Conservation (phyloP, 2,329 filamentous ascomycete genomes). For the Aaosphaeria arxii region DNA sequence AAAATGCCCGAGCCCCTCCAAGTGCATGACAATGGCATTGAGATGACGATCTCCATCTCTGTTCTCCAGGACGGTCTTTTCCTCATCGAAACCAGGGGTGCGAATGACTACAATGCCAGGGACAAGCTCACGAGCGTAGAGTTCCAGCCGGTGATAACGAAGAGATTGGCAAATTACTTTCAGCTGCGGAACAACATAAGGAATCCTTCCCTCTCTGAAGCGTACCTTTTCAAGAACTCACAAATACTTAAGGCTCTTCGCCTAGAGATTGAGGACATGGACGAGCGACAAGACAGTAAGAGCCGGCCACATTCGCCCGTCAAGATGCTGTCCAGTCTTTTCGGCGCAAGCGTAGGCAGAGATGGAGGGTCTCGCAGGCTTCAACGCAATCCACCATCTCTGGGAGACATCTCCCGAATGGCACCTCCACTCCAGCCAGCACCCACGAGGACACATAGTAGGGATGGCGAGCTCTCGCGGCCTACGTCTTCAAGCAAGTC, state of each 20-base stretch:
- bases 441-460: conserved; percentile 35
- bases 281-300: conserved; percentile 50
- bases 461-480: conserved; percentile 31
- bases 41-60: conserved; percentile 66
- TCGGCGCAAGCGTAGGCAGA: conserved; percentile 58
- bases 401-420: conserved; percentile 36
- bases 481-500: conserved; percentile 33
- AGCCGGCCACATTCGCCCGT: conserved; percentile 82
- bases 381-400: conserved; percentile 28
- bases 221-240: conserved; percentile 73
- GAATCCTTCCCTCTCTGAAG: conserved; percentile 62
- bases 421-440: conserved; percentile 31
- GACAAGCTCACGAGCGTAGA: conserved; percentile 73
- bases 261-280: conserved; percentile 59
- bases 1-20: conserved; percentile 56
- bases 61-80: conserved; percentile 54
- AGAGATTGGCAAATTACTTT: conserved; percentile 70
- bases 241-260: conserved; percentile 71
- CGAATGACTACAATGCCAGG: conserved; percentile 68
- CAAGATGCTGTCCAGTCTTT: conserved; percentile 82
- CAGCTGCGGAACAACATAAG: conserved; percentile 66
- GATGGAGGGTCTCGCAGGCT: conserved; percentile 32
- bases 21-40: conserved; percentile 56
- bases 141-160: conserved; percentile 71
- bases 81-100: conserved; percentile 58